Evolutionary conservation across 345 rosid species (phyloP).

Genomic region (Salix caprea): DNA sequence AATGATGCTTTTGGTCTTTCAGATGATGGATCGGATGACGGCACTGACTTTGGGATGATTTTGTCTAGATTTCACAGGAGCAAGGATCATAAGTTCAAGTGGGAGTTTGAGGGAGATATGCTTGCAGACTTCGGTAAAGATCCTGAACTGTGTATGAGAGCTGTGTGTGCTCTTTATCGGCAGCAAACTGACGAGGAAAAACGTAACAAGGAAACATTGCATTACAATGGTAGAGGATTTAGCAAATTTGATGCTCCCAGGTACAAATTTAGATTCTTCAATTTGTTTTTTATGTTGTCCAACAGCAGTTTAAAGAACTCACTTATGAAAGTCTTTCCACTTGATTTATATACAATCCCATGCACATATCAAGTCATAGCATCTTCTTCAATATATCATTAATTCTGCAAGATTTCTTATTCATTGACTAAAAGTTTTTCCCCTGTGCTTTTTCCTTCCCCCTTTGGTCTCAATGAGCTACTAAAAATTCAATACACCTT

Average conservation of each 20-base stretch:
- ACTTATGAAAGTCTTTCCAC: neutral
- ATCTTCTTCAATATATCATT: neutral
- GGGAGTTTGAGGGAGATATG: slow-evolving; percentile 68
- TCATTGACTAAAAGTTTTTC: neutral
- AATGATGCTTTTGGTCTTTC: slow-evolving; percentile 1
- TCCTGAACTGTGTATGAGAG: slow-evolving; percentile 67
- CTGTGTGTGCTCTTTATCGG: slow-evolving; percentile 68
- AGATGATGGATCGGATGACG: slow-evolving; percentile 32
- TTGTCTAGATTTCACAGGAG: slow-evolving; percentile 45
- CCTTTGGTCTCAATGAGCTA: too few species aligned
- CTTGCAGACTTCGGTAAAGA: slow-evolving; percentile 68
- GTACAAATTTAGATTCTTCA: slow-evolving; percentile 22
- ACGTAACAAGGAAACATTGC: slow-evolving; percentile 29
- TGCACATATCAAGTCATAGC: neutral
- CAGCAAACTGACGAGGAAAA: slow-evolving; percentile 63
- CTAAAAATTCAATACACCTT: neutral
- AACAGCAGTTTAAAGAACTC: neutral
- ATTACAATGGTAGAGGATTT: slow-evolving; percentile 57
- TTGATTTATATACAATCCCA: neutral
- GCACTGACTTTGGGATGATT: slow-evolving; percentile 27
- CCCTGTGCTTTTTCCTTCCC: neutral
- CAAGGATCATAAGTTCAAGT: slow-evolving; percentile 36
- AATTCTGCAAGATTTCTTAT: neutral
- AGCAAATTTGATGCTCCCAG: slow-evolving; percentile 60
- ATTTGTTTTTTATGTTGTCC: neutral